Conservation (phyloP, 1,284 basidiomycete species). For the Mycena sp. region DNA sequence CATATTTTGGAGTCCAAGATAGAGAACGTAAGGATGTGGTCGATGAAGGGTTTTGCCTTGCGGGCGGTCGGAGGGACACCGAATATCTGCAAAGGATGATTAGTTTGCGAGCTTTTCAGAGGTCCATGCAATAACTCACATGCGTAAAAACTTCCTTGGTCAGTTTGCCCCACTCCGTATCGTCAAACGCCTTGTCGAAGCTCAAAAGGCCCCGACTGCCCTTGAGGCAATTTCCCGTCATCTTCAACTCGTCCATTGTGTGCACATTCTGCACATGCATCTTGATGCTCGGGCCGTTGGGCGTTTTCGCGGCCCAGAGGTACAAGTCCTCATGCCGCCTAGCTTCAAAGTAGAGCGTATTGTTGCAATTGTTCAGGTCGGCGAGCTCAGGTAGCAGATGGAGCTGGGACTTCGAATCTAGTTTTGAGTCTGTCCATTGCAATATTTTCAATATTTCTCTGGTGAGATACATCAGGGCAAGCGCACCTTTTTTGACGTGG, state of each 20-base stretch:
- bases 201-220: constrained; percentile 92
- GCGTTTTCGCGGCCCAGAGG: constrained; percentile 96
- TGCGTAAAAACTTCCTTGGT: constrained; percentile 98
- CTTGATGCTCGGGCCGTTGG: constrained; percentile 97
- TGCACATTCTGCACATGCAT: constrained; percentile 99
- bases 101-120: neutral
- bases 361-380: constrained; percentile 98
- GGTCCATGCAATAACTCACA: constrained; percentile 59
- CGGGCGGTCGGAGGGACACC: constrained; percentile 92
- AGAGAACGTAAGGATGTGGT: constrained; percentile 97
- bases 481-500: constrained; percentile 95
- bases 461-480: neutral
- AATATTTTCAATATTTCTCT: neutral
- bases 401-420: constrained; percentile 97
- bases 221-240: constrained; percentile 99
- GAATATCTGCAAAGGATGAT: constrained; percentile 76
- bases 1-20: constrained; percentile 97
- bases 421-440: constrained; percentile 82
- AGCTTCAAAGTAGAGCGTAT: constrained; percentile 97
- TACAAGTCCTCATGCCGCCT: constrained; percentile 96
- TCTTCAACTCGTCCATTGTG: constrained; percentile 99
- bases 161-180: constrained; percentile 87
- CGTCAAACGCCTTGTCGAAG: constrained; percentile 94
- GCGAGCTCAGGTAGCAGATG: constrained; percentile 96
- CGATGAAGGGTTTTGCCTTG: constrained; percentile 96